Conservation (phyloP, 1,139 yeast genomes). For the Nematodospora anomalae region DNA sequence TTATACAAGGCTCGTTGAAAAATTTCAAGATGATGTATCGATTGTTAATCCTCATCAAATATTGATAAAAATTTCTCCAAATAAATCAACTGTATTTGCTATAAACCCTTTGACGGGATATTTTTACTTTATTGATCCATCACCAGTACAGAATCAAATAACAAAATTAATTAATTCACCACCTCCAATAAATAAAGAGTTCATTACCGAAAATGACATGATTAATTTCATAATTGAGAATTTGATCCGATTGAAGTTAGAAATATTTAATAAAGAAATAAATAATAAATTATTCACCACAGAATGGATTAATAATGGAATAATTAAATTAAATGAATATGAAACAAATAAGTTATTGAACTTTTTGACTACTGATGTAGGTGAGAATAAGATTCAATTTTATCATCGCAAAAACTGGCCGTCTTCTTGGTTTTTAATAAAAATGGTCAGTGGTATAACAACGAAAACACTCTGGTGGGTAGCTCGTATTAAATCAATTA, state of each 20-base stretch:
- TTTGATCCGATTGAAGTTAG: slow-evolving; percentile 50
- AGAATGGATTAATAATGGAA: slow-evolving; percentile 65
- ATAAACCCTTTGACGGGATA: slow-evolving; percentile 49
- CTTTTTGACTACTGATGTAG: background rate
- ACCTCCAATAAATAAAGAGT: slow-evolving; percentile 21
- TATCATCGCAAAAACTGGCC: slow-evolving; percentile 73
- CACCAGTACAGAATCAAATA: slow-evolving; percentile 37
- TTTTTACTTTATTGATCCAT: slow-evolving; percentile 46
- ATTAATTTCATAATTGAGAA: slow-evolving; percentile 35
- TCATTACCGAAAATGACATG: slow-evolving; percentile 34
- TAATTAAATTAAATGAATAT: slow-evolving; percentile 46
- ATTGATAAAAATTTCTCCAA: slow-evolving; percentile 34
- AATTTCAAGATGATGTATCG: slow-evolving; percentile 16
- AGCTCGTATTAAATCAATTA: slow-evolving; percentile 56
- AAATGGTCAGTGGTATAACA: slow-evolving; percentile 43
- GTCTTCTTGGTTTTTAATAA: slow-evolving; percentile 64
- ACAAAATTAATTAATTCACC: slow-evolving; percentile 36
- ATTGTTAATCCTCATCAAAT: slow-evolving; percentile 39
- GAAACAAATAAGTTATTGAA: slow-evolving; percentile 31
- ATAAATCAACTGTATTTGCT: slow-evolving; percentile 38
- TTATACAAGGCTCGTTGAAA: slow-evolving; percentile 16
- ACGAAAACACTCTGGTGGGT: slow-evolving; percentile 61
- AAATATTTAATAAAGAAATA: slow-evolving; percentile 53
- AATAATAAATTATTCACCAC: slow-evolving; percentile 58
- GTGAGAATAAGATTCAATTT: slow-evolving; percentile 37